Percentiles rank a stretch among this genome's conserved stretches.
These are phyloP conservation scores for Suhomyces guaymorum DNA, from an alignment of 1,139 yeast genomes.

Conservation along the genomic window DNA sequence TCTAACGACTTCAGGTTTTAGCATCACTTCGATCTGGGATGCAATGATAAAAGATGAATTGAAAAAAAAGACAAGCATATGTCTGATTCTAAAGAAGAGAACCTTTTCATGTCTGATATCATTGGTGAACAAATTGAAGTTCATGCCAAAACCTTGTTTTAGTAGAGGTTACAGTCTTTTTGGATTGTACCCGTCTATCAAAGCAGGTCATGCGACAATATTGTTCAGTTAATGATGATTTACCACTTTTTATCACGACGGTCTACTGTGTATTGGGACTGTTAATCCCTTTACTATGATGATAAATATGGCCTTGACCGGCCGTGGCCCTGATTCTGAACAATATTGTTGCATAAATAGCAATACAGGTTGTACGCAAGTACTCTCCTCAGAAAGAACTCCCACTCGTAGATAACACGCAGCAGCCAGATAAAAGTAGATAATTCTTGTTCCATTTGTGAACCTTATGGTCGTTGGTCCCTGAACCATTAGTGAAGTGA, in stretches of 20 bases:
- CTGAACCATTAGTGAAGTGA: too few relatives aligned
- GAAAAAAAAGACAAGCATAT: slow-evolving; percentile 96
- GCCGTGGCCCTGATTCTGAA: slow-evolving; percentile 82
- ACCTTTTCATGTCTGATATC: slow-evolving; percentile 66
- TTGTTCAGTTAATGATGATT: slow-evolving; percentile 75
- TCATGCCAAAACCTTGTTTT: slow-evolving; percentile 20
- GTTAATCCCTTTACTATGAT: slow-evolving; percentile 83
- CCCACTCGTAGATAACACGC: too few relatives aligned
- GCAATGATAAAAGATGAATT: slow-evolving; percentile 61
- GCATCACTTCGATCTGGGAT: slow-evolving; percentile 23
- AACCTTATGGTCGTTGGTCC: too few relatives aligned
- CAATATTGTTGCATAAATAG: background rate
- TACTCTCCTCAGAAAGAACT: slow-evolving; percentile 8
- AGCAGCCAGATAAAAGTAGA: too few relatives aligned
- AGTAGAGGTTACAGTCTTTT: slow-evolving; percentile 13
- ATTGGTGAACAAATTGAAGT: slow-evolving; percentile 16
- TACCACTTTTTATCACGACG: slow-evolving; percentile 97
- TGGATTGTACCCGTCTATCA: slow-evolving; percentile 8
- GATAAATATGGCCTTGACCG: slow-evolving; percentile 96
- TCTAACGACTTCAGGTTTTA: slow-evolving; percentile 16
- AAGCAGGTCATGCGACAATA: slow-evolving; percentile 9
- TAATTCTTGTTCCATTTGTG: too few relatives aligned
- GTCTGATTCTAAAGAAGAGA: slow-evolving; percentile 81
- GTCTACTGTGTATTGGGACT: slow-evolving; percentile 92
- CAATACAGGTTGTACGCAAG: slow-evolving; percentile 2